Evolutionary conservation across 2,329 filamentous ascomycete species (phyloP).

Genomic region (Neofusicoccum parvum): DNA sequence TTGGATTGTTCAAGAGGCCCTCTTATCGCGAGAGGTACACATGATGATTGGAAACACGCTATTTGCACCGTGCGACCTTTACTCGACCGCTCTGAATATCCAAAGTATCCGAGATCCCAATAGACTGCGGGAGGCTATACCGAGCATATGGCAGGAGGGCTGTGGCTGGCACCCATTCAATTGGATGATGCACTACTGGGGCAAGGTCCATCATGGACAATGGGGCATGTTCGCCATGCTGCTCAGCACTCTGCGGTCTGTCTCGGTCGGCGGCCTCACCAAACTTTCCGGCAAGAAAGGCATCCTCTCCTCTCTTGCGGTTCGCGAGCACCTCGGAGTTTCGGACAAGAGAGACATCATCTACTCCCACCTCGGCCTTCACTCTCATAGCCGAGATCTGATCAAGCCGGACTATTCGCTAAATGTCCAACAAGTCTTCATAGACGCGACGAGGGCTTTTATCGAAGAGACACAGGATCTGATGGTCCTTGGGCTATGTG

Average conservation of each 20-base stretch:
- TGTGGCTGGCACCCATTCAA: neutral
- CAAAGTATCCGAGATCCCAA: neutral
- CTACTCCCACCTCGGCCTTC: neutral
- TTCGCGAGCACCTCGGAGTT: neutral
- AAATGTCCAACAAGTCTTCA: neutral
- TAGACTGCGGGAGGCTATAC: neutral
- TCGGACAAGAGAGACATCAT: neutral
- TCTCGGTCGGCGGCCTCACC: neutral
- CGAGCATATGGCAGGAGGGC: neutral
- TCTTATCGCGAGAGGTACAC: neutral
- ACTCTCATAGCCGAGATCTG: neutral
- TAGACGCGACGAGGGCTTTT: neutral
- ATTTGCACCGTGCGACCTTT: neutral
- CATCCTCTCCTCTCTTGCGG: neutral
- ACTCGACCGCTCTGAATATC: neutral
- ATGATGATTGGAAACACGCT: neutral
- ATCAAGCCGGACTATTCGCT: neutral
- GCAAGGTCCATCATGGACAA: neutral
- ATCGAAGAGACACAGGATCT: no score
- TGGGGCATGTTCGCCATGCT: neutral
- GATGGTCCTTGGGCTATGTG: no score
- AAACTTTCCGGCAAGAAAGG: neutral
- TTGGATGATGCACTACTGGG: neutral
- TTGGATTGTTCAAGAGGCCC: neutral
- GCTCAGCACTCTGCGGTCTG: neutral